A percentile compares a stretch with the other conserved stretches of the same genome.
Conservation (phyloP, 2,329 filamentous ascomycete genomes). For the Grosmannia serpens region DNA sequence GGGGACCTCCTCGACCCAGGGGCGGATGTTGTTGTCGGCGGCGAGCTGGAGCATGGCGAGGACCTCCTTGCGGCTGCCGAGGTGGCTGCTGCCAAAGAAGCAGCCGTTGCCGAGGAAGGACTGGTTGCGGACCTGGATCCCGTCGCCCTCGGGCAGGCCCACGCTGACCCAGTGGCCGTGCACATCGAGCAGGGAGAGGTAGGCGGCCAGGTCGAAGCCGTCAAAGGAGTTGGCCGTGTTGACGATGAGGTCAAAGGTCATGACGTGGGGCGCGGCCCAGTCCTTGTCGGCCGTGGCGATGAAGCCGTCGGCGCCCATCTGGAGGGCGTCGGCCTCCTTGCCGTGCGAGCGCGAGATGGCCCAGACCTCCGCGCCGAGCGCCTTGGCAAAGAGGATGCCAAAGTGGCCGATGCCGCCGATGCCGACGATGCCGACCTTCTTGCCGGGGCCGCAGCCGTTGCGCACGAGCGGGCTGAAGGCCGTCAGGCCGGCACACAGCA, state of each 20-base stretch:
- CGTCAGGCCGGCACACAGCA: constrained; percentile 78
- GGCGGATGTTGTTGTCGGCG: constrained; percentile 55
- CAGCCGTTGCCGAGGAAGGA: constrained; percentile 65
- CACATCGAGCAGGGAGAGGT: constrained; percentile 70
- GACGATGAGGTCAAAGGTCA: constrained; percentile 66
- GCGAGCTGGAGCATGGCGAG: constrained; percentile 61
- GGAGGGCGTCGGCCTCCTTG: constrained; percentile 47
- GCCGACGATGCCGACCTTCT: constrained; percentile 67
- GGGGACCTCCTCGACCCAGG: constrained; percentile 62
- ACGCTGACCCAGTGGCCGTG: constrained; percentile 73
- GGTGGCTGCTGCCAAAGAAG: constrained; percentile 58
- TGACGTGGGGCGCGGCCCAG: constrained; percentile 45
- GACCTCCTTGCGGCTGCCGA: constrained; percentile 60
- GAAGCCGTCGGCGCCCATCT: constrained; percentile 50
- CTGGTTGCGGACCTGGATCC: constrained; percentile 60
- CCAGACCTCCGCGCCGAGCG: constrained; percentile 51
- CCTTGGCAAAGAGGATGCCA: constrained; percentile 57
- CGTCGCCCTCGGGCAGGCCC: constrained; percentile 66
- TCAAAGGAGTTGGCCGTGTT: constrained; percentile 61
- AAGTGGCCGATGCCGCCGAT: constrained; percentile 64
- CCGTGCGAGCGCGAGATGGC: constrained; percentile 48
- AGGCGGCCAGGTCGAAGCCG: constrained; percentile 56
- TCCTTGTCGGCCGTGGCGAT: constrained; percentile 44
- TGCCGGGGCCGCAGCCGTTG: constrained; percentile 63
- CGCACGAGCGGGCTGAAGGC: constrained; percentile 67